Conservation (phyloP, 2,329 filamentous ascomycete species). For the Didymella keratinophila region DNA sequence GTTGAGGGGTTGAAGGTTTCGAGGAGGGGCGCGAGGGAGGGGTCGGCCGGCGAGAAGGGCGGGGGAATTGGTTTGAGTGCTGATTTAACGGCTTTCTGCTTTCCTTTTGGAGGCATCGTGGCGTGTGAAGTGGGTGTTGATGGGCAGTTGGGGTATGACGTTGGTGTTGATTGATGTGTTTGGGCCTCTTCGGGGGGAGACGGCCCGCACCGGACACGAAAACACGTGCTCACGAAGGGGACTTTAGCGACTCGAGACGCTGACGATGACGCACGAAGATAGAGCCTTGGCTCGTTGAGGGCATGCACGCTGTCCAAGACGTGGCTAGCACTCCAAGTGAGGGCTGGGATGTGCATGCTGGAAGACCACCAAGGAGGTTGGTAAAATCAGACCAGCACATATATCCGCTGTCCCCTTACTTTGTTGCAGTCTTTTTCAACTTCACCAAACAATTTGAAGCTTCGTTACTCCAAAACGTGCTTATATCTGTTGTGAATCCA, state of each 20-base stretch:
- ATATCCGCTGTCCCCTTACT: conserved; percentile 1
- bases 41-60: conserved; percentile 59
- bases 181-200: conserved; percentile 4
- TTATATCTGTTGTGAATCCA: not conserved
- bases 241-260: not conserved
- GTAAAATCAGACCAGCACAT: not conserved
- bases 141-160: conserved; percentile 13
- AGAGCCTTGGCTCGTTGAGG: not conserved
- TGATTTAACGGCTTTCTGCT: conserved; percentile 28
- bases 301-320: not conserved
- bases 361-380: conserved; percentile 1
- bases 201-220: conserved; percentile 14
- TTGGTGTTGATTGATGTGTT: conserved; percentile 12
- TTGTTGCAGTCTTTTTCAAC: not conserved
- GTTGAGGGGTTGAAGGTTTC: conserved; percentile 70
- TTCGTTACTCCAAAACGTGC: not conserved
- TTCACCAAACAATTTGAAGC: not conserved
- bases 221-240: not conserved
- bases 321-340: not conserved
- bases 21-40: conserved; percentile 71
- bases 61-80: conserved; percentile 21
- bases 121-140: not conserved
- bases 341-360: conserved; percentile 7
- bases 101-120: conserved; percentile 33
- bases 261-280: not conserved